These are phyloP conservation scores for Neurospora sp. DNA, from an alignment of 495 filamentous ascomycete genomes.

Conservation along the genomic window DNA sequence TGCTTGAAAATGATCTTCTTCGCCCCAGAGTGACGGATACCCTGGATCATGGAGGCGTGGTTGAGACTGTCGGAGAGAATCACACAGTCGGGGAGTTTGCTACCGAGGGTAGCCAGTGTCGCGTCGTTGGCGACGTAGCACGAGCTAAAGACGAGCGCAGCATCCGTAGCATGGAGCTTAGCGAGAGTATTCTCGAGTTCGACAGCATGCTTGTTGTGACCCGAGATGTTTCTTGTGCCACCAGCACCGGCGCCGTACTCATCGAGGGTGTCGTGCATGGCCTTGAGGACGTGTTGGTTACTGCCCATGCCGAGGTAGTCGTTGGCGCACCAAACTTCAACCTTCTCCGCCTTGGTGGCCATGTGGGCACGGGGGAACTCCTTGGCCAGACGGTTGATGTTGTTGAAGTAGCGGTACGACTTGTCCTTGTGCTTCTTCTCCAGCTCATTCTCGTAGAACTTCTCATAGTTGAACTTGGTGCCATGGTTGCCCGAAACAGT, in stretches of 20 bases:
- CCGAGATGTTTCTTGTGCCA: slow-evolving; percentile 94
- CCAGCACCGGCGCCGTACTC: slow-evolving; percentile 92
- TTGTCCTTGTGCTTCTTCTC: slow-evolving; percentile 99
- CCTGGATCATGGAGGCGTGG: slow-evolving; percentile 98
- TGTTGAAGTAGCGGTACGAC: slow-evolving; percentile 99
- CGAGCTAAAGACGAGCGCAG: slow-evolving; percentile 86
- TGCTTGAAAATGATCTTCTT: slow-evolving; percentile 98
- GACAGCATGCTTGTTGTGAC: slow-evolving; percentile 92
- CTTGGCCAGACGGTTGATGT: slow-evolving; percentile 96
- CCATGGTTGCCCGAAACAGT: slow-evolving; percentile 15
- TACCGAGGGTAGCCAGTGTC: slow-evolving; percentile 88
- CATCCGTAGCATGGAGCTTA: slow-evolving; percentile 82
- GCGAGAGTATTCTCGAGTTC: slow-evolving; percentile 74
- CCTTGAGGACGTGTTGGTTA: slow-evolving; percentile 74
- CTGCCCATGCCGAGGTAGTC: slow-evolving; percentile 98
- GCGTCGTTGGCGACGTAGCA: slow-evolving; percentile 99
- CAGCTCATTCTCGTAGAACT: slow-evolving; percentile 76
- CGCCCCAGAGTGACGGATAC: slow-evolving; percentile 91
- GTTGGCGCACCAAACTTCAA: slow-evolving; percentile 98
- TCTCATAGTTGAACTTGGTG: slow-evolving; percentile 76
- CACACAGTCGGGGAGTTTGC: slow-evolving; percentile 92
- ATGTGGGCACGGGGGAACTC: slow-evolving; percentile 95
- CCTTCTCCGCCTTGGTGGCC: slow-evolving; percentile 70
- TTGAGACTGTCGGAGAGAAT: slow-evolving; percentile 92
- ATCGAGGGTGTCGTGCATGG: slow-evolving; percentile 92